Evolutionary conservation across 164 flowering plant species (phyloP).

Genomic region (Vitis rotundifolia): DNA sequence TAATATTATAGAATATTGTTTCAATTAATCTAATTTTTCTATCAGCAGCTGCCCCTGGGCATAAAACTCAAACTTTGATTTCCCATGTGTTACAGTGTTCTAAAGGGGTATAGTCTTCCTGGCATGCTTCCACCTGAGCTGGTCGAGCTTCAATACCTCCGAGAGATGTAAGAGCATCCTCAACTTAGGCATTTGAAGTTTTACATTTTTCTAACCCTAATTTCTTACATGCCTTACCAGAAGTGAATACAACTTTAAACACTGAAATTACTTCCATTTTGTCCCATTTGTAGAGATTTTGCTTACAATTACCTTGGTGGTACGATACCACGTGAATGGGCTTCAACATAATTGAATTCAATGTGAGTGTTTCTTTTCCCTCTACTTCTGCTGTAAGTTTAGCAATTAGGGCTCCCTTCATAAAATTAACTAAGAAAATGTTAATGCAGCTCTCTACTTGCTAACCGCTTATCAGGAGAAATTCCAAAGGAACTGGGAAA

Average conservation of each 20-base stretch:
- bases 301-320: slow-evolving; percentile 69
- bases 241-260: too few species aligned
- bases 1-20: too few species aligned
- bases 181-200: too few species aligned
- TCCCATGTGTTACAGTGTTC: slow-evolving; percentile 33
- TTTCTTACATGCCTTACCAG: too few species aligned
- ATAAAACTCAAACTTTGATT: too few species aligned
- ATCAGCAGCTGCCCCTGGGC: too few species aligned
- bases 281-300: slow-evolving; percentile 50
- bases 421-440: too few species aligned
- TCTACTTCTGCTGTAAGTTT: too few species aligned
- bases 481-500: slow-evolving; percentile 51
- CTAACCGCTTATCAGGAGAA: slow-evolving; percentile 52
- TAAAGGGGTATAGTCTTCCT: slow-evolving; percentile 56
- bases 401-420: too few species aligned
- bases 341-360: slow-evolving; percentile 37
- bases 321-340: slow-evolving; percentile 74
- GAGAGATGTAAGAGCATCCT: slow-evolving; percentile 42
- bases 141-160: slow-evolving; percentile 57
- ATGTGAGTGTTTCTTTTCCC: slow-evolving; percentile 38
- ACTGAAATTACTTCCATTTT: neutral
- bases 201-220: too few species aligned
- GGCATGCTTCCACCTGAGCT: slow-evolving; percentile 70
- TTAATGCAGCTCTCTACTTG: slow-evolving; percentile 55
- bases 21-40: too few species aligned